Evolutionary conservation across 805 yeast species (phyloP), one percentile per base, ranked within the genome.

Genomic region (Candida coleopterorum): DNA sequence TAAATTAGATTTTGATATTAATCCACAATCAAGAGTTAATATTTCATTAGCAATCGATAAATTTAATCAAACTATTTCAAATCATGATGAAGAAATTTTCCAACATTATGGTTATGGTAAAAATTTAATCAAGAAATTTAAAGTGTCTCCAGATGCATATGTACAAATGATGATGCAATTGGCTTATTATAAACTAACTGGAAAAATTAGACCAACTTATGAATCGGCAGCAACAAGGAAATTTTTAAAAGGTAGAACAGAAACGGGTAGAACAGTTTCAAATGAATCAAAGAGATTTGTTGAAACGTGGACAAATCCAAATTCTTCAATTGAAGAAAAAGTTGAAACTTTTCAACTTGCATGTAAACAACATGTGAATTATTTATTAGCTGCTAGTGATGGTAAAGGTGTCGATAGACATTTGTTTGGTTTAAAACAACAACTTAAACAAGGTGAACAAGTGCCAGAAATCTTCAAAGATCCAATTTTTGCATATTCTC

Each of bases 381-480:
- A 83, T 61, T 75, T 87, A 49, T 68, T 74, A 37, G 77, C 74
- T 40, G 97, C 97, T 1, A 75, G 88, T 18, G 80, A 76, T 42
- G 98, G 96, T 28, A 68, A 70, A 46, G 98, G 96, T 44, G 85
- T 85, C 41, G 98, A 90, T 59, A 84, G 98, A 56, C 98, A 90
- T 62, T 74, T 89, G 54, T 78, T 87, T 46, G 98, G 97, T 6
- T 70, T 90, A 51, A 83, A 83, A 65, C 80, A 81, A 56, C 74
- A 81, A 75, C 48, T 85, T 25, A 54, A 67, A 40, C 62, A 72
- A 4, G 79, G 77, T 28, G 85, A 79, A 56, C 61, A 60, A 23
- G 71, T 73, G 27, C 93, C 89, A 18, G 81, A 64, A 6, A 61
- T 90, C 33, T 88, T 80, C 71, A 57, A 68, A 16, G 94, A 90